Evolutionary conservation across 2,329 filamentous ascomycete species (phyloP).

Genomic region (Epichloe uncinata): DNA sequence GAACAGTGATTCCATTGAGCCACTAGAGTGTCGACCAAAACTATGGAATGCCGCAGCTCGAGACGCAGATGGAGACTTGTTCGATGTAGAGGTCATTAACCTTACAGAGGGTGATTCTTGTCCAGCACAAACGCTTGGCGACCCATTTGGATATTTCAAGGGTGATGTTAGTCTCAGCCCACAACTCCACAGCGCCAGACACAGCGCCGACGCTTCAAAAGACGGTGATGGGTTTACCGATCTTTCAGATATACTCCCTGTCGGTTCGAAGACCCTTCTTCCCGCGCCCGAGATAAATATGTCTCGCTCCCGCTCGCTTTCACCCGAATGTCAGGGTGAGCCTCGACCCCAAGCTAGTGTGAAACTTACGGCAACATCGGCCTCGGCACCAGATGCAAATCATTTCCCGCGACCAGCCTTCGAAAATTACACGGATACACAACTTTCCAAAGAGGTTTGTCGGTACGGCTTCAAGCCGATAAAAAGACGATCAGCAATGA

Average conservation of each 20-base stretch:
- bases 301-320: neutral
- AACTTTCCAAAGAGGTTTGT: conserved; percentile 48
- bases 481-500: conserved; percentile 55
- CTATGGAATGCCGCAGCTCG: conserved; percentile 63
- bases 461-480: conserved; percentile 61
- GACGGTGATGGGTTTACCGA: conserved; percentile 11
- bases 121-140: conserved; percentile 11
- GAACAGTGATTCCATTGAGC: conserved; percentile 26
- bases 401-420: conserved; percentile 37
- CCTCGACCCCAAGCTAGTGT: neutral
- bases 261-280: neutral
- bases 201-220: neutral
- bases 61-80: conserved; percentile 48
- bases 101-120: conserved; percentile 31
- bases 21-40: conserved; percentile 20
- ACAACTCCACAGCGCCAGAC: neutral
- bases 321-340: neutral
- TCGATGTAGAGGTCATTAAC: conserved; percentile 50
- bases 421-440: conserved; percentile 45
- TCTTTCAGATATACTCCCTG: conserved; percentile 13
- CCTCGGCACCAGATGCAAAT: neutral
- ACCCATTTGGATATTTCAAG: conserved; percentile 27
- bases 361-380: neutral
- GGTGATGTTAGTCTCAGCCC: conserved; percentile 4
- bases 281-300: neutral